Evolutionary conservation across 1,284 basidiomycete genomes (phyloP), one percentile per base, ranked within the genome.

Genomic region (Cutaneotrichosporon mucoides): DNA sequence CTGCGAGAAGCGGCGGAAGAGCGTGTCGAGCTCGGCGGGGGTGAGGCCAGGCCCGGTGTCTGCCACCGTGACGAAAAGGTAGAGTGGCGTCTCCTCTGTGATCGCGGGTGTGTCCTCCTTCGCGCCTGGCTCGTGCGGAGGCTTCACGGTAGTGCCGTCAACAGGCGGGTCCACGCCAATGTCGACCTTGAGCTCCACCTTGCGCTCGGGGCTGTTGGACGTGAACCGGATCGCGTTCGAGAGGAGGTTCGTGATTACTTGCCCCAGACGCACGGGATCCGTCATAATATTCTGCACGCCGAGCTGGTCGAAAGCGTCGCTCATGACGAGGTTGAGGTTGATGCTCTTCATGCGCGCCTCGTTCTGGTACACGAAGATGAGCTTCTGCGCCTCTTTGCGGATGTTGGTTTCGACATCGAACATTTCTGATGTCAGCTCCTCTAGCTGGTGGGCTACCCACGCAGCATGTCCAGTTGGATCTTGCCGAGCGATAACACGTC

Each of bases 401-500:
- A 76, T 45, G 16, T 73, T 65, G 47, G 68, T 72, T 37, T 73
- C 70, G 34, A 73, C 66, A 13, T 62, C 57, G 41, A 58, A 53
- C 55, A 65, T 62, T n/a, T 64, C 57, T 24, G 24, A 24, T 24
- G 24, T 24, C 24, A 24, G 24, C 24, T 24, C 24, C 24, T 24
- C 24, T 24, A 24, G 2, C 24, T 2, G 24, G 3, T 3, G 13
- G 64, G 57, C 55, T 63, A 61, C 5, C 68, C 11, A 1, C 57
- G 55, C 6, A 69, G 61, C 66, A 66, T 66, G 56, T 68, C 62
- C 24, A 79, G 72, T 56, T 80, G 79, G 38, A 79, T 74, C 35
- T 77, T 64, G 3, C 77, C 78, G 6, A 79, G 64, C 0, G 77
- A 77, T 3, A 79, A 67, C 3, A 79, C 72, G 43, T 80, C 79